Evolutionary conservation across 495 filamentous ascomycete genomes (phyloP).

Genomic region (Tuber magnatum): DNA sequence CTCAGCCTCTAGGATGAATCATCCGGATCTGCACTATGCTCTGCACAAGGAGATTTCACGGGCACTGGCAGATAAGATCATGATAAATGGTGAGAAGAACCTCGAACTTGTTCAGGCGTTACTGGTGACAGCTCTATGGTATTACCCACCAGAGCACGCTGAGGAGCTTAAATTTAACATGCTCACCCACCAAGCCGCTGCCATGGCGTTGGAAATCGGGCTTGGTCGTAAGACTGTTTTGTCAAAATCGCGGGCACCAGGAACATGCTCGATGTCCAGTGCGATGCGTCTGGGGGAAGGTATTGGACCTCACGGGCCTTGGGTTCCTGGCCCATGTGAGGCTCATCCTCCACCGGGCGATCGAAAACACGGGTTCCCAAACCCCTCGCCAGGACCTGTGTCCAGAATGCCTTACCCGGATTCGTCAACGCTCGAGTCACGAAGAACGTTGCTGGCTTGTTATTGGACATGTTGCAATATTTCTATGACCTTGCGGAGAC

Average conservation of each 20-base stretch:
- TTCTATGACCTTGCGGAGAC: slow-evolving; percentile 70
- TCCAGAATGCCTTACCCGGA: slow-evolving; percentile 49
- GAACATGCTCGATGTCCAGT: slow-evolving; percentile 33
- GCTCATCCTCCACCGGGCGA: background rate
- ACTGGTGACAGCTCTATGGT: slow-evolving; percentile 66
- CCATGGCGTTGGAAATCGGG: slow-evolving; percentile 83
- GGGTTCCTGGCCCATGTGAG: background rate
- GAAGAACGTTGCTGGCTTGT: slow-evolving; percentile 71
- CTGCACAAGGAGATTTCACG: slow-evolving; percentile 66
- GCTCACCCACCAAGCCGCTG: slow-evolving; percentile 71
- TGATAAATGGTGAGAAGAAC: slow-evolving; percentile 71
- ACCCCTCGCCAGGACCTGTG: background rate
- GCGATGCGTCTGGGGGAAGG: background rate
- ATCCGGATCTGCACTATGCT: slow-evolving; percentile 52
- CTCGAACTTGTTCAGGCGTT: slow-evolving; percentile 81
- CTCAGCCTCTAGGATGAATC: slow-evolving; percentile 57
- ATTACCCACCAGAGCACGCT: slow-evolving; percentile 70
- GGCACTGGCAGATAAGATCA: slow-evolving; percentile 63
- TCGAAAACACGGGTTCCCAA: background rate
- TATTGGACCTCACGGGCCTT: background rate
- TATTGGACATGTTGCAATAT: slow-evolving; percentile 70
- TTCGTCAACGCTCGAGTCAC: slow-evolving; percentile 60
- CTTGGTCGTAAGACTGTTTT: slow-evolving; percentile 55
- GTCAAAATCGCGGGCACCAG: slow-evolving; percentile 42
- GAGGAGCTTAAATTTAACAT: slow-evolving; percentile 91